Evolutionary conservation across 2,329 filamentous ascomycete species (phyloP), one percentile per base, ranked within the genome.

Genomic region (Penicillium sp.): DNA sequence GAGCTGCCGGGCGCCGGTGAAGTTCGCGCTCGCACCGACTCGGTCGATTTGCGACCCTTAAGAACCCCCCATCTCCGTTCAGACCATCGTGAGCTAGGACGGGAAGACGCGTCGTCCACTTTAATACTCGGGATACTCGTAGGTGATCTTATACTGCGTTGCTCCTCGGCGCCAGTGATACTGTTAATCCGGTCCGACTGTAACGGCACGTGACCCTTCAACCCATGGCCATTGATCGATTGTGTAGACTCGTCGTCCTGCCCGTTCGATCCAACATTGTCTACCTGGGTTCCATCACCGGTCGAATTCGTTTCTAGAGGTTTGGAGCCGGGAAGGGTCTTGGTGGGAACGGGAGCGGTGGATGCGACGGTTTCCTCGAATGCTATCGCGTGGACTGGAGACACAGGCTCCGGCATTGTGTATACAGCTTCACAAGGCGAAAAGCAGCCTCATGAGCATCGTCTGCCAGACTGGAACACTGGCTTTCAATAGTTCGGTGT

Each of bases 71-170:
- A 76, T 71, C 66, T 77, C 58, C 71, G 73, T 64, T 71, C 75
- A 58, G 67, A 77, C 72, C 69, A 76, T 61, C 71, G 72, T 59
- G 72, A 78, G 54, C 71, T 71, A 6, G 72, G 72, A 23, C 72
- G 66, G 20, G 62, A 57, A 45, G 62, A 62, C 42, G 62, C 51
- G 49, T 75, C 73, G 50, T 75, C 69, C 52, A 76, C 65, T 33
- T 71, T 60, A 46, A 76, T 76, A 58, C 68, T 75, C 49, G 74
- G 74, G 40, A 76, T 69, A 51, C 69, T 72, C 52, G 64, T 66
- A 50, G 70, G 52, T 4, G 69, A 69, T 42, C 66, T 65, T 33
- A 70, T 56, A 50, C 63, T 71, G 5, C 63, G 58, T 16, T 61
- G 60, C 35, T 64, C 63, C 33, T 53, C 55, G 2, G 59, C 52